Base-by-base conservation (phyloP, 2,329 filamentous ascomycete species). In the Rutstroemia sp. region DNA sequence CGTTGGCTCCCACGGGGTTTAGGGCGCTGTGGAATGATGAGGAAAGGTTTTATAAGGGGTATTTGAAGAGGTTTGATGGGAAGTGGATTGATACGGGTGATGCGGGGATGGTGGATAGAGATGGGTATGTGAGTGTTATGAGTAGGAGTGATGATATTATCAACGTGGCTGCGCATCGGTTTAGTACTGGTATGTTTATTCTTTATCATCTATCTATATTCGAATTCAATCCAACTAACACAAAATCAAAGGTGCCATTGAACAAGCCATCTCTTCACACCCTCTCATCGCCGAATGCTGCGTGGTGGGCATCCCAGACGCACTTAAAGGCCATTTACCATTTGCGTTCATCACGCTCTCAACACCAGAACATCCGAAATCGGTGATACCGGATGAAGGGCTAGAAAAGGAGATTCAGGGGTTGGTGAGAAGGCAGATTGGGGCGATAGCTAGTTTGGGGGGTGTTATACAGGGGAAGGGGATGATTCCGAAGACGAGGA, bases 51-150 rank as follows among this genome's bases (percentile, higher is more conserved):
- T 95, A 91, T 71, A 85, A 81, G 60, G 83, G 90, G 1, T 97
- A 96, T 65, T 72, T 96, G 62, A 87, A 87, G 71, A 78, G 92
- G 14, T 97, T 96, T 67, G 66, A 80, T 5, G 89, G 90, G 0
- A 81, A 81, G 63, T 96, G 89, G 89, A 72, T 96, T 45, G 92
- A 97, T 68, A 96, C 92, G 0, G 92, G 92, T 2, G 92, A 97
- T 69, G 87, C 90, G 0, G 92, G 92, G 0, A 84, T 91, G 76
- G 83, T 96, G 57, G 92, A 96, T 67, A 70, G 79, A 14, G 85
- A 92, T 42, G 82, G 82, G 4, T 84, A 84, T 64, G 77, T 85
- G 42, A 78, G 81, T 61, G 81, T 86, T 63, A 84, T 85, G 82
- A 79, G 79, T 42, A 73, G 82, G 42, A 71, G 72, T 34, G 92